Conservation (phyloP, 1,284 basidiomycete species). For the Fomitopsis schrenkii region DNA sequence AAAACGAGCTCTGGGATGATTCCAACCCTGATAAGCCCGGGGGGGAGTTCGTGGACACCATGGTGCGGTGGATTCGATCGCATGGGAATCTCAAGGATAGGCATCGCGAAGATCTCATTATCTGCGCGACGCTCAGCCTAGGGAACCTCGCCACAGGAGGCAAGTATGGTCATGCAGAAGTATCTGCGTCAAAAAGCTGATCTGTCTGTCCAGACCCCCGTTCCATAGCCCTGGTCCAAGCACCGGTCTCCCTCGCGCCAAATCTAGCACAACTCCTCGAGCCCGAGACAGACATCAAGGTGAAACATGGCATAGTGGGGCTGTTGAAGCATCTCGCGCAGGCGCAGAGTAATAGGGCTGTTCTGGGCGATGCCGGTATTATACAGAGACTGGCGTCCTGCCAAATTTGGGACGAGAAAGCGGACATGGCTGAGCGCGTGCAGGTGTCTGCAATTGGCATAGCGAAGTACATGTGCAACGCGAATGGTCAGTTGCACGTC, state of each 20-base stretch:
- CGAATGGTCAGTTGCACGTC: conserved; percentile 50
- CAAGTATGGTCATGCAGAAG: conserved; percentile 28
- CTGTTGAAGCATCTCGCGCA: conserved; percentile 85
- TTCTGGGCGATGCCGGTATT: conserved; percentile 62
- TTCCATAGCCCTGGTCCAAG: conserved; percentile 55
- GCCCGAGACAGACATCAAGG: conserved; percentile 59
- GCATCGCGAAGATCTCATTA: conserved; percentile 70
- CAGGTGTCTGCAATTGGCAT: conserved; percentile 88
- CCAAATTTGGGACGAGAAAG: conserved; percentile 66
- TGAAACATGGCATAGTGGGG: conserved; percentile 83
- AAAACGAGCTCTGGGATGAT: conserved; percentile 74
- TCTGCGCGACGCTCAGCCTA: conserved; percentile 78
- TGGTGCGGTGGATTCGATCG: conserved; percentile 74
- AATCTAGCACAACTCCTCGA: conserved; percentile 35
- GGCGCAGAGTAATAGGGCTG: conserved; percentile 55
- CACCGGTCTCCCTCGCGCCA: conserved; percentile 43
- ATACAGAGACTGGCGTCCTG: conserved; percentile 61
- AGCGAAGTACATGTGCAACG: conserved; percentile 83
- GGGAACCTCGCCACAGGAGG: conserved; percentile 81
- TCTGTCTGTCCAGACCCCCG: conserved; percentile 48
- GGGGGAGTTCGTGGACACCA: conserved; percentile 67
- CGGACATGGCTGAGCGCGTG: conserved; percentile 79
- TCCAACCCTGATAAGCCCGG: conserved; percentile 53
- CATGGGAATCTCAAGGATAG: conserved; percentile 34
- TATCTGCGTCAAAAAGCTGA: conserved; percentile 3